Conservation (phyloP, 2,329 filamentous ascomycete species). For the Phaeomoniella chlamydospora region DNA sequence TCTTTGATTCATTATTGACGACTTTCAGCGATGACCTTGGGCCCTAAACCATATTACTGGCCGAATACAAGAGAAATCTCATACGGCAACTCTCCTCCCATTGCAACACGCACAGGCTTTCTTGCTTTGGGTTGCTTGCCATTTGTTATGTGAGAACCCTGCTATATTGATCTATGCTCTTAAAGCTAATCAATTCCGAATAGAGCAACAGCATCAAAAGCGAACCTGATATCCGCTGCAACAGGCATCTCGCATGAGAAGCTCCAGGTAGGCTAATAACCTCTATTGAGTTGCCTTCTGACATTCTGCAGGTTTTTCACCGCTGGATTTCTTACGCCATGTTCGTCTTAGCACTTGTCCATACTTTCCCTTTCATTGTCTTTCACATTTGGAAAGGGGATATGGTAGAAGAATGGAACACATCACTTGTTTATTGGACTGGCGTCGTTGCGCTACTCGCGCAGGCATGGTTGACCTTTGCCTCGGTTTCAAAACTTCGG, state of each 20-base stretch:
- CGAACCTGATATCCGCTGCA: conserved; percentile 38
- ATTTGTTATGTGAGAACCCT: conserved; percentile 27
- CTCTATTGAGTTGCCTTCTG: too few species aligned
- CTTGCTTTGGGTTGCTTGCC: conserved; percentile 37
- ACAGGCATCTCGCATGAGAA: conserved; percentile 44
- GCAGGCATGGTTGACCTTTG: conserved; percentile 41
- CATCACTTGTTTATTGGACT: conserved; percentile 34
- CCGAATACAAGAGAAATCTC: conserved; percentile 27
- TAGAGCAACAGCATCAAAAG: conserved; percentile 35
- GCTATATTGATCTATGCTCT: conserved; percentile 3
- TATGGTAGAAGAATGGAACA: conserved; percentile 31
- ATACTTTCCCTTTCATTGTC: conserved; percentile 47
- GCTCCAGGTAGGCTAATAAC: too few species aligned
- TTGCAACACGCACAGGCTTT: conserved; percentile 38
- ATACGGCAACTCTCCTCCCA: conserved; percentile 37
- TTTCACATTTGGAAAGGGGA: conserved; percentile 33
- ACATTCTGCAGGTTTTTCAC: conserved; percentile 44
- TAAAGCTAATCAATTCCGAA: conserved; percentile 5
- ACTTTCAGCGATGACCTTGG: conserved; percentile 28
- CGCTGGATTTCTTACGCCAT: conserved; percentile 40
- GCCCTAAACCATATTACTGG: conserved; percentile 42
- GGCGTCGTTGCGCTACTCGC: conserved; percentile 38
- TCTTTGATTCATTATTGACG: conserved; percentile 3
- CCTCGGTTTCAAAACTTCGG: conserved; percentile 36
- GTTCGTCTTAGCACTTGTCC: conserved; percentile 40